phyloP scores from a whole-genome alignment of 169 alveolate species.

The Eimeria sp. region DNA sequence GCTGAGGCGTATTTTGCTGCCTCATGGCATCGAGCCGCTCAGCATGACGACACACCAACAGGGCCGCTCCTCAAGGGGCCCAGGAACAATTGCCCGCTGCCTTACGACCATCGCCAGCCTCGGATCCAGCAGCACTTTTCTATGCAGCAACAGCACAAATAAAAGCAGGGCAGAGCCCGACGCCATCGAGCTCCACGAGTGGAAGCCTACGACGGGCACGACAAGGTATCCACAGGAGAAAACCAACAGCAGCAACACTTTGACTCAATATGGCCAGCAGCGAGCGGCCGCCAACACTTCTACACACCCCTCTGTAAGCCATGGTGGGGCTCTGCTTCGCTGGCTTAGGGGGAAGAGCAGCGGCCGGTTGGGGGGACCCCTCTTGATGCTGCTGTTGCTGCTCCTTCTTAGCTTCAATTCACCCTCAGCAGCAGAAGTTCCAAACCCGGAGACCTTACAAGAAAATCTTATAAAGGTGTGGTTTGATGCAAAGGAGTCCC shows the following conservation, averaged over 20 bases:
- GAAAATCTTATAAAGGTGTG: not conserved
- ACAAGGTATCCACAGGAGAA: not conserved
- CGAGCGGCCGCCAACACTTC: not conserved
- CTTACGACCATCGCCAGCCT: constrained; percentile 8
- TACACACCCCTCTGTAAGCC: not conserved
- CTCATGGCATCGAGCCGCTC: constrained; percentile 27
- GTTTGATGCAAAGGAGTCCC: not conserved
- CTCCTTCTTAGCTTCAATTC: not conserved
- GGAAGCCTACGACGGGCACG: not conserved
- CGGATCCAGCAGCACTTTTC: not conserved
- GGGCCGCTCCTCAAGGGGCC: constrained; percentile 69
- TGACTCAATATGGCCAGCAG: not conserved
- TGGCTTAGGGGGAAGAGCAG: constrained; percentile 21
- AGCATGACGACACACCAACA: constrained; percentile 43
- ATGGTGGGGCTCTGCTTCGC: not conserved
- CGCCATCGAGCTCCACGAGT: constrained; percentile 51
- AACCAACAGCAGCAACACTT: not conserved
- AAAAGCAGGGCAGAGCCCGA: constrained; percentile 43
- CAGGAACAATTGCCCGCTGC: constrained; percentile 21
- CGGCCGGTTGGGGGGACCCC: constrained; percentile 13
- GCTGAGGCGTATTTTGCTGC: not conserved
- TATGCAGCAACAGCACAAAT: not conserved
- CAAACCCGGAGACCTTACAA: not conserved
- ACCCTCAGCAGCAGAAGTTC: constrained; percentile 7
- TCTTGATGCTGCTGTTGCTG: constrained; percentile 18